Conservation (phyloP, 768 basidiomycete species). For the Tephrocybe sp. region DNA sequence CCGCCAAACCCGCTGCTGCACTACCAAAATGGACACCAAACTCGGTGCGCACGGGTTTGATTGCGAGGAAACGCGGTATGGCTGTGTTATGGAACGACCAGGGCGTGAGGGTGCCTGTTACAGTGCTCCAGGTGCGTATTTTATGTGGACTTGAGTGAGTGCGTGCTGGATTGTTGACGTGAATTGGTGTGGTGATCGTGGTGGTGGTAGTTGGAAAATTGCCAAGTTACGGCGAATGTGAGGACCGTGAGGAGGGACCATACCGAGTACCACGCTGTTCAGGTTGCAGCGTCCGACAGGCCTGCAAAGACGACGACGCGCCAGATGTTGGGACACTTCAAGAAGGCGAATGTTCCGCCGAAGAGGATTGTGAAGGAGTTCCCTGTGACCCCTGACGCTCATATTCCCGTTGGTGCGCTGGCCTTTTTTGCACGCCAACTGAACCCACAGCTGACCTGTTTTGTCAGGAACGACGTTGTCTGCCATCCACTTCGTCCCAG, state of each 20-base stretch:
- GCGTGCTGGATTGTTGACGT: too few relatives aligned
- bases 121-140: conserved; percentile 90
- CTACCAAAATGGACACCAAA: conserved; percentile 77
- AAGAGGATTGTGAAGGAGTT: conserved; percentile 90
- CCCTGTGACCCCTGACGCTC: conserved; percentile 83
- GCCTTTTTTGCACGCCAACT: conserved; percentile 1
- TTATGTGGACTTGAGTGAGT: too few relatives aligned
- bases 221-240: conserved; percentile 85
- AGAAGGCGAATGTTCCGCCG: conserved; percentile 74
- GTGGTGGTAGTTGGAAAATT: conserved; percentile 69
- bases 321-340: conserved; percentile 89
- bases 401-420: conserved; percentile 81
- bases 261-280: conserved; percentile 87
- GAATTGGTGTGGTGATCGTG: not conserved
- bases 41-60: conserved; percentile 87
- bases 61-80: conserved; percentile 97
- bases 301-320: conserved; percentile 69
- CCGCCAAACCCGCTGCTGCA: conserved; percentile 20
- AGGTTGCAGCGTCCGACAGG: conserved; percentile 83
- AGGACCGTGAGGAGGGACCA: conserved; percentile 61
- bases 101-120: conserved; percentile 86
- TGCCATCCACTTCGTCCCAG: conserved; percentile 94
- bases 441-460: not conserved
- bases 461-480: conserved; percentile 79
- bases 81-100: conserved; percentile 89